Evolutionary conservation across 305 asterid species (phyloP).

Genomic region (Solanum aculeatissimum): DNA sequence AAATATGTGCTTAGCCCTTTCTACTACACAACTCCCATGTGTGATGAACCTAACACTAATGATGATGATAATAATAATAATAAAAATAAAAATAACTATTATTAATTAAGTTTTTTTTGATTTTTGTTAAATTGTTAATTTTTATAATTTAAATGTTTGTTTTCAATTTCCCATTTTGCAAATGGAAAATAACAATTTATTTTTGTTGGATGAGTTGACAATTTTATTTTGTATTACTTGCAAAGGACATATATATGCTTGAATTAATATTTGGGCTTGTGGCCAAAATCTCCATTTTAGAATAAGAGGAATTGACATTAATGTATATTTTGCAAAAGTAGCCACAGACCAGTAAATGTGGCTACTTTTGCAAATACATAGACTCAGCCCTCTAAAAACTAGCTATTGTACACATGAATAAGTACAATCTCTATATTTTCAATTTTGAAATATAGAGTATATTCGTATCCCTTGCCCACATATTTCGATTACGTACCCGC

Average conservation of each 20-base stretch:
- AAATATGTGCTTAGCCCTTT: constrained; percentile 55
- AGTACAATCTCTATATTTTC: too few relatives aligned
- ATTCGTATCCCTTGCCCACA: too few relatives aligned
- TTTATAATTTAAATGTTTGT: not conserved
- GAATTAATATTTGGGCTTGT: not conserved
- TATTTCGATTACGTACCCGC: too few relatives aligned
- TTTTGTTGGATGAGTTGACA: not conserved
- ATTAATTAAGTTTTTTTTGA: constrained; percentile 1
- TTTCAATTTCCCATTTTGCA: not conserved
- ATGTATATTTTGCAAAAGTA: too few relatives aligned
- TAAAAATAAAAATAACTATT: constrained; percentile 22
- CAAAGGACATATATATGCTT: not conserved
- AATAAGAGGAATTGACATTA: too few relatives aligned
- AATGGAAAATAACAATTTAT: not conserved
- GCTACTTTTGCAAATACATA: too few relatives aligned
- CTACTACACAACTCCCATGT: constrained; percentile 85
- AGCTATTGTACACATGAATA: too few relatives aligned
- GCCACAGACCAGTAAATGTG: too few relatives aligned
- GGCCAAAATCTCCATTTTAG: too few relatives aligned
- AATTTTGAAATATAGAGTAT: too few relatives aligned
- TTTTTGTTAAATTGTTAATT: not conserved
- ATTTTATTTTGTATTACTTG: not conserved
- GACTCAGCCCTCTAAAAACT: too few relatives aligned
- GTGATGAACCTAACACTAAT: constrained; percentile 66
- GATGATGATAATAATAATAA: constrained; percentile 11